Evolutionary conservation across 345 rosid genomes (phyloP).

Genomic region (Citrus sinensis): DNA sequence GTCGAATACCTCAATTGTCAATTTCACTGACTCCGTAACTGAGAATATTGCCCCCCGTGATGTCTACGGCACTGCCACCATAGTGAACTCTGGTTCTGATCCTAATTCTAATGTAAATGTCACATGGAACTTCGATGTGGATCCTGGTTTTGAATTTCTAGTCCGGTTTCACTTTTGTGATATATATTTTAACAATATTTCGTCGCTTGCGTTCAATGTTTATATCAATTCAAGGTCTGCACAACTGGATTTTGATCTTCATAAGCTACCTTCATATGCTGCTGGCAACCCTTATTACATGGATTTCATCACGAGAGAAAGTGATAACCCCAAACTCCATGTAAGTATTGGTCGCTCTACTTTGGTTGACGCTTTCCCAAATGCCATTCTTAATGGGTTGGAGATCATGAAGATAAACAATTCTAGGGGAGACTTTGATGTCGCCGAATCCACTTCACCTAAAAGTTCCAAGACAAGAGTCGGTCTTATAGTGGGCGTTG

Average conservation of each 20-base stretch:
- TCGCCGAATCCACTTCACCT: conserved; percentile 21
- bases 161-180: conserved; percentile 82
- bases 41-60: conserved; percentile 52
- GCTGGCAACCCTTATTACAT: conserved; percentile 55
- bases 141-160: conserved; percentile 64
- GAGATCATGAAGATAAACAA: conserved; percentile 67
- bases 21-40: conserved; percentile 32
- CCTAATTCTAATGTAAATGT: conserved; percentile 42
- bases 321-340: conserved; percentile 21
- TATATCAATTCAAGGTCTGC: conserved; percentile 53
- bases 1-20: conserved; percentile 43
- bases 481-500: conserved; percentile 30
- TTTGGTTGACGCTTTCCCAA: conserved; percentile 14
- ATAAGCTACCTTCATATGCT: conserved; percentile 19
- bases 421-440: conserved; percentile 43
- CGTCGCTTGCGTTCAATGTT: conserved; percentile 35
- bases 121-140: conserved; percentile 68
- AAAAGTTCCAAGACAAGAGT: conserved; percentile 24
- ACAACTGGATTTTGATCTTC: conserved; percentile 43
- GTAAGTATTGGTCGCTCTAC: conserved; percentile 64
- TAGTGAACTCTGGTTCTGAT: conserved; percentile 24
- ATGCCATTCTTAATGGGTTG: conserved; percentile 56
- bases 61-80: conserved; percentile 79
- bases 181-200: conserved; percentile 21
- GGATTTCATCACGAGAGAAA: conserved; percentile 48